Percentiles rank a stretch among this genome's conserved stretches.
Evolutionary conservation across 495 filamentous ascomycete species (phyloP).

Genomic region (Tuber calosporum): DNA sequence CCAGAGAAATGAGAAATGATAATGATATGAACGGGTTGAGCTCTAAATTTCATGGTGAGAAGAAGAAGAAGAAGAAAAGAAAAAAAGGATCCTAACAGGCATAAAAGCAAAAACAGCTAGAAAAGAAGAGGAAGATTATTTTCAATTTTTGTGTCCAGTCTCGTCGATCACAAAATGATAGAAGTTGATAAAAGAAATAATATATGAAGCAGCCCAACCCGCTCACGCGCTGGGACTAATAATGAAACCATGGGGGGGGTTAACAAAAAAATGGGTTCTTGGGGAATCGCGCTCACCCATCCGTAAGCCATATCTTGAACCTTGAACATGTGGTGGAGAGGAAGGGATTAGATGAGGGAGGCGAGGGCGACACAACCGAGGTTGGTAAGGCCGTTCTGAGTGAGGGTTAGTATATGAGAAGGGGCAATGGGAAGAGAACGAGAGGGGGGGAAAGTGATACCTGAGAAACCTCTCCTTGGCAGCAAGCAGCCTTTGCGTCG

Average conservation of each 20-base stretch:
- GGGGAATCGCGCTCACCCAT: slow-evolving; percentile 9
- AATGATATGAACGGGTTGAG: not conserved
- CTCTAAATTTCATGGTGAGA: not conserved
- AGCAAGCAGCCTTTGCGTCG: slow-evolving; percentile 34
- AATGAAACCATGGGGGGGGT: not conserved
- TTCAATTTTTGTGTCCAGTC: not conserved
- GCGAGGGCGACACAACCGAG: slow-evolving; percentile 29
- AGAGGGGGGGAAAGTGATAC: not conserved
- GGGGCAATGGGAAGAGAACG: not conserved
- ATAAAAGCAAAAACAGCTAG: too few species aligned
- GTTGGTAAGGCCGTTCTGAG: slow-evolving; percentile 29
- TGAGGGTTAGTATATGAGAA: too few species aligned
- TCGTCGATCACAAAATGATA: not conserved
- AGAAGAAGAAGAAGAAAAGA: too few species aligned
- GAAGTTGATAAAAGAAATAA: not conserved
- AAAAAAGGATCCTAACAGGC: too few species aligned
- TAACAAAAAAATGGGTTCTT: not conserved
- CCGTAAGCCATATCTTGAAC: slow-evolving; percentile 2
- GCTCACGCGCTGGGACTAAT: not conserved
- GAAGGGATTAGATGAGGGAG: slow-evolving; percentile 20
- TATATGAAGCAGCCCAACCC: slow-evolving; percentile 6
- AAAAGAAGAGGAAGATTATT: not conserved
- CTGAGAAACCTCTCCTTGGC: slow-evolving; percentile 30
- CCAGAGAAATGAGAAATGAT: not conserved
- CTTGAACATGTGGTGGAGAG: not conserved